Percentiles rank a stretch among this genome's conserved stretches.
Conservation (phyloP, 2,329 filamentous ascomycete genomes). For the Plectosphaerella cucumerina region DNA sequence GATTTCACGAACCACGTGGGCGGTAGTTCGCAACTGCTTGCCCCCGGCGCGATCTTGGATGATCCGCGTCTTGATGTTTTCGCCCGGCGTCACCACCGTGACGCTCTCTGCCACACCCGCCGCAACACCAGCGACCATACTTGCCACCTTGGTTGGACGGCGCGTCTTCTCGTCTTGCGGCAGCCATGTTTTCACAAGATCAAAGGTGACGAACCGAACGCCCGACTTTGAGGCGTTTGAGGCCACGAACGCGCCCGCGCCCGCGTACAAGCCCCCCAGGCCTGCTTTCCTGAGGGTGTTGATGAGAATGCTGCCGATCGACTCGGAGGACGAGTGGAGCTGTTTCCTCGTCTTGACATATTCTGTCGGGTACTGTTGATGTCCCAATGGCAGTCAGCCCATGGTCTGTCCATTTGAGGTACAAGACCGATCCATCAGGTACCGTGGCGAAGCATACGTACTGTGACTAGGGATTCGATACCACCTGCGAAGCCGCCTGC, state of each 20-base stretch:
- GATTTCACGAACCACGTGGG: neutral
- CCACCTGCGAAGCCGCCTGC: constrained; percentile 1
- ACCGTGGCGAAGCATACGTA: neutral
- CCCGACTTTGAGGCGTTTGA: constrained; percentile 15
- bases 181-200: constrained; percentile 10
- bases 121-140: constrained; percentile 16
- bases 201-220: constrained; percentile 19
- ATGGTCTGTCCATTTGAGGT: no score
- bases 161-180: constrained; percentile 1
- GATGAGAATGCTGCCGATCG: constrained; percentile 3
- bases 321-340: constrained; percentile 5
- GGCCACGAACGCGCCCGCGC: constrained; percentile 13
- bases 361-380: constrained; percentile 1
- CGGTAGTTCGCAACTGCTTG: constrained; percentile 4
- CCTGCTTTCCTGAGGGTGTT: constrained; percentile 3
- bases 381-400: neutral
- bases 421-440: neutral
- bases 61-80: constrained; percentile 20
- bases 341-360: constrained; percentile 12
- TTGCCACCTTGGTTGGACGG: constrained; percentile 12
- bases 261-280: constrained; percentile 7
- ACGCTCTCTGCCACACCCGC: constrained; percentile 17
- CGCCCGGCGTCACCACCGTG: constrained; percentile 19
- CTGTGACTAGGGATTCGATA: constrained; percentile 2
- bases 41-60: constrained; percentile 16